These are phyloP conservation scores for Ilex aquifolium DNA, from an alignment of 257 asterid species.

Conservation along the genomic window DNA sequence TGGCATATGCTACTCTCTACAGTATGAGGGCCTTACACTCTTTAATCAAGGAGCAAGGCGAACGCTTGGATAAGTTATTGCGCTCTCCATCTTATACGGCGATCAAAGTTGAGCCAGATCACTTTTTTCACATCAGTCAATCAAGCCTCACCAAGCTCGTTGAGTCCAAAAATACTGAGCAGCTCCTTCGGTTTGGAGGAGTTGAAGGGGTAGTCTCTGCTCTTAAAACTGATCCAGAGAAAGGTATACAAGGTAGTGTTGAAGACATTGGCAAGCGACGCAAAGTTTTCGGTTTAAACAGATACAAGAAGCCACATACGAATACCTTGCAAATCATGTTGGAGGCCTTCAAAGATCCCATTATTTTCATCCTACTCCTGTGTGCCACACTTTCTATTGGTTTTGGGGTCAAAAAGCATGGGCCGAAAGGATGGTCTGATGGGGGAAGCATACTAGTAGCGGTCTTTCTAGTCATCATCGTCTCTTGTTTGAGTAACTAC, in stretches of 20 bases:
- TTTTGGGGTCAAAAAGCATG: neutral
- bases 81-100: slow-evolving; percentile 13
- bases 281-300: slow-evolving; percentile 36
- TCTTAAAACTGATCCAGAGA: slow-evolving; percentile 29
- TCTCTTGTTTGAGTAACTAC: neutral
- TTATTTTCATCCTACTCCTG: neutral
- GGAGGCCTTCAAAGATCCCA: neutral
- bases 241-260: slow-evolving; percentile 37
- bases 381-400: neutral
- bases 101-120: slow-evolving; percentile 22
- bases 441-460: neutral
- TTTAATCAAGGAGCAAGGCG: neutral
- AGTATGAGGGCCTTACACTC: slow-evolving; percentile 5
- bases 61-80: neutral
- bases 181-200: slow-evolving; percentile 31
- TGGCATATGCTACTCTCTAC: neutral
- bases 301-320: slow-evolving; percentile 29
- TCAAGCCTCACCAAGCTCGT: slow-evolving; percentile 20
- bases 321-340: slow-evolving; percentile 25
- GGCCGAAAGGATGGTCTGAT: neutral
- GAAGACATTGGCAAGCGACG: slow-evolving; percentile 26
- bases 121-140: neutral
- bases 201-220: slow-evolving; percentile 24
- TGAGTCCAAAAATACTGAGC: slow-evolving; percentile 19
- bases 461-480: neutral